phyloP scores from a whole-genome alignment of 768 basidiomycete species.

The Pleurotus sapidus region DNA sequence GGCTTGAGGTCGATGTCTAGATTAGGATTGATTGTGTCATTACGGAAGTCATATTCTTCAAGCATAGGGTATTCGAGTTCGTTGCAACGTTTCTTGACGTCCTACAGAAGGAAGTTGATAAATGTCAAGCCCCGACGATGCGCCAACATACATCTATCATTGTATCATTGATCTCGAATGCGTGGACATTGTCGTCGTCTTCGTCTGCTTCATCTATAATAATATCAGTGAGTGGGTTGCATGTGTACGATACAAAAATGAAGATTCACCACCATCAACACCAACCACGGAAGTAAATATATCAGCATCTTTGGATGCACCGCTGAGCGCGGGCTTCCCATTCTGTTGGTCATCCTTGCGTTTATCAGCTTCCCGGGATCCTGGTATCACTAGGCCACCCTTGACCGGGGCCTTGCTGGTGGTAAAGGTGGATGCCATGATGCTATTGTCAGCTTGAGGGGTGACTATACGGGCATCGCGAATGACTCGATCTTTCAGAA shows the following conservation, averaged over 20 bases:
- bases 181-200: conserved; percentile 95
- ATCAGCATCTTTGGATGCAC: conserved; percentile 57
- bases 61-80: conserved; percentile 97
- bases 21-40: conserved; percentile 94
- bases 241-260: not conserved
- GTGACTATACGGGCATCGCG: conserved; percentile 79
- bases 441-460: conserved; percentile 67
- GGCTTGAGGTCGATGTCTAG: conserved; percentile 99
- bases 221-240: not conserved
- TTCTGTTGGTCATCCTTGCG: conserved; percentile 47
- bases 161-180: conserved; percentile 92
- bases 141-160: conserved; percentile 75
- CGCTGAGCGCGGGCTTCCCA: conserved; percentile 22
- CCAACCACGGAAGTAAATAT: conserved; percentile 96
- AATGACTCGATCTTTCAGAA: conserved; percentile 85
- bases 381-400: conserved; percentile 83
- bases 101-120: conserved; percentile 40
- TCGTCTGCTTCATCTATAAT: conserved; percentile 89
- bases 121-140: not conserved
- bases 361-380: conserved; percentile 74
- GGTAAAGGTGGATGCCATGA: conserved; percentile 73
- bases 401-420: conserved; percentile 80
- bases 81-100: conserved; percentile 94
- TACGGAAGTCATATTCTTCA: conserved; percentile 98
- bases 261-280: conserved; percentile 72